Evolutionary conservation across 83 land plant species (phyloP).

Genomic region (Isoetes engelmannii): DNA sequence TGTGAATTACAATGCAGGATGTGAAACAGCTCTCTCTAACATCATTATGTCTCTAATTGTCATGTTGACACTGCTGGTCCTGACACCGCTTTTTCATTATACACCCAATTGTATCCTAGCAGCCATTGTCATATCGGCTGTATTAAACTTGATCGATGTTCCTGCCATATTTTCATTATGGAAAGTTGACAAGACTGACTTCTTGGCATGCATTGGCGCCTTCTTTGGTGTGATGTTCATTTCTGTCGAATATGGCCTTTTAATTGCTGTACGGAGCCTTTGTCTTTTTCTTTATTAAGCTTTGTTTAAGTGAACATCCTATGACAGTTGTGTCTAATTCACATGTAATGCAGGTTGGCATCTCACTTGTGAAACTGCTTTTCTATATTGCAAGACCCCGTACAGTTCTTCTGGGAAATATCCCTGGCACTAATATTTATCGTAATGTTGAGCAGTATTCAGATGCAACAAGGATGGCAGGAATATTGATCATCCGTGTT

Average conservation of each 20-base stretch:
- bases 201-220: slow-evolving; percentile 2
- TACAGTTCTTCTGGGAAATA: slow-evolving; percentile 58
- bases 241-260: background rate
- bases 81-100: slow-evolving; percentile 9
- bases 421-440: slow-evolving; percentile 48
- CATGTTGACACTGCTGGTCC: slow-evolving; percentile 5
- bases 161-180: background rate
- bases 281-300: background rate
- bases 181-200: slow-evolving; percentile 9
- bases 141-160: background rate
- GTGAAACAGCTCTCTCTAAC: slow-evolving; percentile 5
- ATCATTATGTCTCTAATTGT: background rate
- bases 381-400: slow-evolving; percentile 60
- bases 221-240: slow-evolving; percentile 5
- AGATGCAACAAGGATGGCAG: slow-evolving; percentile 37
- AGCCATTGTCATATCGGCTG: slow-evolving; percentile 1
- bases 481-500: slow-evolving; percentile 45
- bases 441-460: slow-evolving; percentile 50
- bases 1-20: slow-evolving; percentile 6
- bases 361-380: slow-evolving; percentile 45
- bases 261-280: background rate
- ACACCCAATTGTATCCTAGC: background rate
- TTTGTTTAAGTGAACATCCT: too few species aligned
- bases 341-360: slow-evolving; percentile 33
- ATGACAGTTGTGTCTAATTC: too few species aligned